phyloP scores from a whole-genome alignment of 2,329 filamentous ascomycete species.

The Penicillium hesseltinei region DNA sequence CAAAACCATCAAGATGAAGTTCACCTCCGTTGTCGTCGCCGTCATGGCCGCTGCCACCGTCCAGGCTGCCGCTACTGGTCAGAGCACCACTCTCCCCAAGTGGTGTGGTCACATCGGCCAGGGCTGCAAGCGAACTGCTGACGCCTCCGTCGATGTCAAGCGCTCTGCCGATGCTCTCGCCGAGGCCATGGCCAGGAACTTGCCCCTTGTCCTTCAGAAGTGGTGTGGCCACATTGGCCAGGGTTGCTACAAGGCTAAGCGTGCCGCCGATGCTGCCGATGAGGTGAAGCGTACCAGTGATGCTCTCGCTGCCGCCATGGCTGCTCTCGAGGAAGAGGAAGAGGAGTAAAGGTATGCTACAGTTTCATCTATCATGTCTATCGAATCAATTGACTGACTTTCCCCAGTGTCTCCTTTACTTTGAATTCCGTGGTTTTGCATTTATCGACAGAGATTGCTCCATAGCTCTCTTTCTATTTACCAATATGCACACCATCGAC shows the following conservation, averaged over 20 bases:
- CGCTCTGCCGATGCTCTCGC: constrained; percentile 35
- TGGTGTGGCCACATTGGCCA: constrained; percentile 38
- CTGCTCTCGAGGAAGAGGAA: constrained; percentile 26
- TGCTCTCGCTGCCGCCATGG: constrained; percentile 34
- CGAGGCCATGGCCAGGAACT: constrained; percentile 30
- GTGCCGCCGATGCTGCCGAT: constrained; percentile 65
- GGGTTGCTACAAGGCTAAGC: constrained; percentile 58
- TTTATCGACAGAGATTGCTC: not conserved
- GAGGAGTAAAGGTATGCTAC: constrained; percentile 26
- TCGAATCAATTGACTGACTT: not conserved
- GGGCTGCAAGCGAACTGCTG: constrained; percentile 31
- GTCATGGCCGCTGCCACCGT: constrained; percentile 42
- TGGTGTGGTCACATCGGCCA: constrained; percentile 34
- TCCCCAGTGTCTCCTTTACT: not conserved
- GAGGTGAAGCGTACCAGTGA: constrained; percentile 40
- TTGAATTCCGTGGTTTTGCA: not conserved
- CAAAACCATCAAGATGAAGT: constrained; percentile 46
- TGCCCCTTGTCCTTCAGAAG: constrained; percentile 25
- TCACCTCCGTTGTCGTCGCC: constrained; percentile 44
- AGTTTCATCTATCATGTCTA: not conserved
- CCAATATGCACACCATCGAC: not conserved
- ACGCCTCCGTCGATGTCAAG: constrained; percentile 28
- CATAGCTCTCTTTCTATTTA: not conserved
- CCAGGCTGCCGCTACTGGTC: constrained; percentile 20
- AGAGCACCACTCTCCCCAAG: constrained; percentile 21